Evolutionary conservation across 2,329 filamentous ascomycete genomes (phyloP).

Genomic region (Trichoderma brevicompactum): DNA sequence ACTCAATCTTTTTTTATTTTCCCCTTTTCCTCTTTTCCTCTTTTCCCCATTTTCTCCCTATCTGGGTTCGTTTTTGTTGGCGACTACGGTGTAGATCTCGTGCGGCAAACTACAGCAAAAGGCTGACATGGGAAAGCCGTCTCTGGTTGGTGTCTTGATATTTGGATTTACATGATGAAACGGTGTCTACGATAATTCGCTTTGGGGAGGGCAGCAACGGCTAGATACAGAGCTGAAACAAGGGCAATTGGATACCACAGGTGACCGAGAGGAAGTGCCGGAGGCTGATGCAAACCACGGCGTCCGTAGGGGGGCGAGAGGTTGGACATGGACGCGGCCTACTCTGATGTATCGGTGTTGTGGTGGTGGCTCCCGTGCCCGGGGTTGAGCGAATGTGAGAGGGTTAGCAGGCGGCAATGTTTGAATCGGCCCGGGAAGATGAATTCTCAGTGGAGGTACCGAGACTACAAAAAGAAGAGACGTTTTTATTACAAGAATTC

Average conservation of each 20-base stretch:
- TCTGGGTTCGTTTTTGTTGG: slow-evolving; percentile 5
- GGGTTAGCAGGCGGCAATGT: not conserved
- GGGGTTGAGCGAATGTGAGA: slow-evolving; percentile 13
- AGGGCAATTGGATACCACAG: slow-evolving; percentile 24
- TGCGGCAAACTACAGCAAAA: slow-evolving; percentile 13
- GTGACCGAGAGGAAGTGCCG: not conserved
- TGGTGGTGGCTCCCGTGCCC: not conserved
- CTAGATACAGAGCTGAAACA: not conserved
- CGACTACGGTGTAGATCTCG: slow-evolving; percentile 11
- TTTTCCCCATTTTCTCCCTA: not conserved
- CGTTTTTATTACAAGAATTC: not conserved
- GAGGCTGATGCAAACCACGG: not conserved
- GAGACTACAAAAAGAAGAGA: slow-evolving; percentile 19
- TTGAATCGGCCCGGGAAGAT: slow-evolving; percentile 9
- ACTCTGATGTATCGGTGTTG: not conserved
- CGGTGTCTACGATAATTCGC: slow-evolving; percentile 29
- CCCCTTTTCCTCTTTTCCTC: slow-evolving; percentile 1
- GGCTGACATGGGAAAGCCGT: slow-evolving; percentile 13
- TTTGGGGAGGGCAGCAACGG: slow-evolving; percentile 3
- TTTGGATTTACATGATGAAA: slow-evolving; percentile 29
- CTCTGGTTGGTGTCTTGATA: slow-evolving; percentile 25
- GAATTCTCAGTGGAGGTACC: slow-evolving; percentile 2
- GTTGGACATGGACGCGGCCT: slow-evolving; percentile 1
- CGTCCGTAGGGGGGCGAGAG: not conserved
- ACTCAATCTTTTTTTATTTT: slow-evolving; percentile 7